Percentiles rank a stretch among this genome's conserved stretches.
These are phyloP conservation scores for Pontederia paniculata DNA, from an alignment of 176 grass and related monocot species.

Conservation along the genomic window DNA sequence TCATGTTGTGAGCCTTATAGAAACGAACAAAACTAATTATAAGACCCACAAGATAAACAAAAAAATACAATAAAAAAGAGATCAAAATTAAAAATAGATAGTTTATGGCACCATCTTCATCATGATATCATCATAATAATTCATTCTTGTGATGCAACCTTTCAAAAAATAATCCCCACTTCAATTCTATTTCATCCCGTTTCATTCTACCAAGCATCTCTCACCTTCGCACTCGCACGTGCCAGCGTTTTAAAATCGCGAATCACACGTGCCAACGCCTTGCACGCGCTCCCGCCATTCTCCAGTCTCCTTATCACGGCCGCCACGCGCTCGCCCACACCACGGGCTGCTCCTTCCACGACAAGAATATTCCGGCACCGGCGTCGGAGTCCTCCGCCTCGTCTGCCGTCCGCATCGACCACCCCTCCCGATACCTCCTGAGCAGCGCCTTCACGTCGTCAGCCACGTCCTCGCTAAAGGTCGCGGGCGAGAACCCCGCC, in stretches of 20 bases:
- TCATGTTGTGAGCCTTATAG: background rate
- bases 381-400: conserved; percentile 25
- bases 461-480: conserved; percentile 36
- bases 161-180: too few relatives aligned
- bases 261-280: too few relatives aligned
- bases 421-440: conserved; percentile 25
- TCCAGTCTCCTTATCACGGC: conserved; percentile 22
- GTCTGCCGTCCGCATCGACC: conserved; percentile 33
- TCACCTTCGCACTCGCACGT: background rate
- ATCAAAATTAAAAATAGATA: background rate
- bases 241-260: background rate
- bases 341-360: conserved; percentile 90
- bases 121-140: background rate
- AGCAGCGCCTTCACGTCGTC: conserved; percentile 10
- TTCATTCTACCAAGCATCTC: too few relatives aligned
- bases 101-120: background rate
- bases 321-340: conserved; percentile 95
- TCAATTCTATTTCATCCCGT: background rate
- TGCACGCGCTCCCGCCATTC: too few relatives aligned
- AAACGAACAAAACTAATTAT: background rate
- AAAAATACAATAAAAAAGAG: background rate
- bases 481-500: conserved; percentile 38
- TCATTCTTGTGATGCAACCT: too few relatives aligned
- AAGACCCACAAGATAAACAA: background rate
- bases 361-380: conserved; percentile 53